Evolutionary conservation across 352 stramenopile genomes (phyloP).

Genomic region (Pythium rishiriense): DNA sequence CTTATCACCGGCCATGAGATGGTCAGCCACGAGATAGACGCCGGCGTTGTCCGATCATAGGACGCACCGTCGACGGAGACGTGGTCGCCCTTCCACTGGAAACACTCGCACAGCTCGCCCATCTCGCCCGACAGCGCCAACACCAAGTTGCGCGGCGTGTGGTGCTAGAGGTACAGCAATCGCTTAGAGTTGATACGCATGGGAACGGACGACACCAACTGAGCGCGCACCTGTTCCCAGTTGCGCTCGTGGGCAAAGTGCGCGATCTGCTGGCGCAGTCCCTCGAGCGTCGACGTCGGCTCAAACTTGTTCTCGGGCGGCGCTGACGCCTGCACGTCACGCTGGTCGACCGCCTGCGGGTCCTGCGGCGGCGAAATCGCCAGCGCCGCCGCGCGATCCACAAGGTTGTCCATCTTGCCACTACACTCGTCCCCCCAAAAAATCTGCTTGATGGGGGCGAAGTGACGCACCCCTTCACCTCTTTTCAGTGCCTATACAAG

Average conservation of each 20-base stretch:
- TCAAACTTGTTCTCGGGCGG: conserved; percentile 15
- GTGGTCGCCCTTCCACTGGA: conserved; percentile 84
- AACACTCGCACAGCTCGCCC: conserved; percentile 89
- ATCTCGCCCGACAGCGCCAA: conserved; percentile 89
- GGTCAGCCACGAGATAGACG: not conserved
- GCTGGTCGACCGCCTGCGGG: not conserved
- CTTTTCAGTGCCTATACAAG: not conserved
- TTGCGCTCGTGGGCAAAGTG: conserved; percentile 32
- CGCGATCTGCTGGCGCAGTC: conserved; percentile 27
- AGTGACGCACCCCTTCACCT: not conserved
- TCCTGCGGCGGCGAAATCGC: not conserved
- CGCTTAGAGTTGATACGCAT: not conserved
- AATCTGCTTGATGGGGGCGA: not conserved
- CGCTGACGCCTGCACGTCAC: not conserved
- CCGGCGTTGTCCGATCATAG: not conserved
- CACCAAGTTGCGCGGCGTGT: conserved; percentile 73
- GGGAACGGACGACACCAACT: not conserved
- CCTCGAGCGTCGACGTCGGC: conserved; percentile 28
- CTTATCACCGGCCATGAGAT: no score
- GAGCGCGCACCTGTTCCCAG: conserved; percentile 22
- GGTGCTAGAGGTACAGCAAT: conserved; percentile 9
- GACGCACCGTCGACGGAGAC: conserved; percentile 18
- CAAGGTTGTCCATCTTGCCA: conserved; percentile 10
- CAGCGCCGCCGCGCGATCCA: not conserved
- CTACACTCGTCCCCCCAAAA: not conserved